Percentiles rank a stretch among this genome's conserved stretches.
phyloP scores from a whole-genome alignment of 2,329 filamentous ascomycete genomes.

The Ascochyta lentis region DNA sequence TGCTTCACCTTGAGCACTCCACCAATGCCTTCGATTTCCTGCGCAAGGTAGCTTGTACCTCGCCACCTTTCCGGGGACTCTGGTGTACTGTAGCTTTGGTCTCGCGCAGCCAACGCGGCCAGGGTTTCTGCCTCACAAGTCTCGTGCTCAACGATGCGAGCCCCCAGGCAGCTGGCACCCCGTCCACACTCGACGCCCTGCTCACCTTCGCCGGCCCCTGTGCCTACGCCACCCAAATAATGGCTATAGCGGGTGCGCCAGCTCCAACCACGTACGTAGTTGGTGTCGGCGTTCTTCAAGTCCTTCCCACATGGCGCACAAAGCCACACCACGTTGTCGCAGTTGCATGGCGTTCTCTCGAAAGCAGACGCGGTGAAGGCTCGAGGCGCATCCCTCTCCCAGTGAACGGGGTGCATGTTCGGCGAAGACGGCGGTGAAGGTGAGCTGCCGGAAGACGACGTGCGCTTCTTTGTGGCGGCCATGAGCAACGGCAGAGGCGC shows the following conservation, averaged over 20 bases:
- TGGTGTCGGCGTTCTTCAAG: conserved; percentile 66
- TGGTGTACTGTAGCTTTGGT: conserved; percentile 23
- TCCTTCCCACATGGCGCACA: conserved; percentile 82
- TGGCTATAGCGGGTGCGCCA: conserved; percentile 85
- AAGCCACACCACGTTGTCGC: conserved; percentile 74
- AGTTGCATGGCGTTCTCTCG: conserved; percentile 64
- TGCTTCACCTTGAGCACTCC: conserved; percentile 86
- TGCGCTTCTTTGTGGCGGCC: conserved; percentile 28
- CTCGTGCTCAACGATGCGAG: conserved; percentile 79
- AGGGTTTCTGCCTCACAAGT: conserved; percentile 74
- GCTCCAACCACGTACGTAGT: conserved; percentile 76
- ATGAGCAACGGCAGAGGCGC: conserved; percentile 68
- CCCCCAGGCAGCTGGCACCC: conserved; percentile 76
- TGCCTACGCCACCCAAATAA: conserved; percentile 80
- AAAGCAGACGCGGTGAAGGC: conserved; percentile 57
- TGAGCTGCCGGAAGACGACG: conserved; percentile 25
- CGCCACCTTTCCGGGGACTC: conserved; percentile 53
- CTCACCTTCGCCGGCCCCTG: conserved; percentile 85
- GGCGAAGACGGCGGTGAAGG: conserved; percentile 35
- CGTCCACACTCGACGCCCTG: conserved; percentile 88
- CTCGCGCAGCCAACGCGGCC: conserved; percentile 62
- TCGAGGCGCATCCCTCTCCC: conserved; percentile 22
- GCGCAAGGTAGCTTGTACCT: conserved; percentile 78
- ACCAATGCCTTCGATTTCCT: conserved; percentile 91
- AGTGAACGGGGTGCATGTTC: conserved; percentile 22